Base-by-base conservation (phyloP, 176 grass and related monocot species). In the Triticum dicoccoides region DNA sequence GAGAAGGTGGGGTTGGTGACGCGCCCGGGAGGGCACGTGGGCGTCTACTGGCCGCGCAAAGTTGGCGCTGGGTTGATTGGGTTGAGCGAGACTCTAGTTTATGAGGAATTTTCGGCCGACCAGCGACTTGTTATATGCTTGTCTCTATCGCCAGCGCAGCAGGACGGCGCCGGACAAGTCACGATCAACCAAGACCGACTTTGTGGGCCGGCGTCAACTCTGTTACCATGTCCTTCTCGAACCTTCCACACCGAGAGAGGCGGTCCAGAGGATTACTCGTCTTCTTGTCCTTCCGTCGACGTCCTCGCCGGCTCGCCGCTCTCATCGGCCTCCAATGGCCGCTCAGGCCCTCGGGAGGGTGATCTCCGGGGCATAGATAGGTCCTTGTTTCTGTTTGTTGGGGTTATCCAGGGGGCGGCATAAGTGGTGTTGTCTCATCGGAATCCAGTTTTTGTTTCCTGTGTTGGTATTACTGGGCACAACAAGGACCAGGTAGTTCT, bases 1-100 rank as follows among this genome's bases (percentile, higher is more conserved):
- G 65, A 33, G 73, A 74, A 62, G 80, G 67, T 79, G 87, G 69
- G 70, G 80, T 67, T 84, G 87, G 81, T 89, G 87, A 85, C 39
- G 70, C 8, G 62, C 49, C 14, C 20, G 12, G n/a, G 63, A 2
- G 63, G 87, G 87, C 81, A 87, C 85, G 84, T 92, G 81, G 81
- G 82, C 12, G 33, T 11, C 61, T 85, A 58, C 8, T 87, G 87
- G 70, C 88, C 87, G 56, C 29, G 30, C 21, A 83, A 87, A 49
- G n/a, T 42, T 88, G 62, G 47, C 20, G 2, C 15, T 59, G 14
- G 56, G 17, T 5, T 13, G 10, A 10, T 35, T 49, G 25, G 15
- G 58, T 3, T 21, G 54, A 59, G 54, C 54, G 18, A 21, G 18
- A 59, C 18, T 64, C 38, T 56, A 39, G 82, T 51, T 69, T 84